Evolutionary conservation across 305 asterid species (phyloP).

Genomic region (Fraxinus paxiana): DNA sequence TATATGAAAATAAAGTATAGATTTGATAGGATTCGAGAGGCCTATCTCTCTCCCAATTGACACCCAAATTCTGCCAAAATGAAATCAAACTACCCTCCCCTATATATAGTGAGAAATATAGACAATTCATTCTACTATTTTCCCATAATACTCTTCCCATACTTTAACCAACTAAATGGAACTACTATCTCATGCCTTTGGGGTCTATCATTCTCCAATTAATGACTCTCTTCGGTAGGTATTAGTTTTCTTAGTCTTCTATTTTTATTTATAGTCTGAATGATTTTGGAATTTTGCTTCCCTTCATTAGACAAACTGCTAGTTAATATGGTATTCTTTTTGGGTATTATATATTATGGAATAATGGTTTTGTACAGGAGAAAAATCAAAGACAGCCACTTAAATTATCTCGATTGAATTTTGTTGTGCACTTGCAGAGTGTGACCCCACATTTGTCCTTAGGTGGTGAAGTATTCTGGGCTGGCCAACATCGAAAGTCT

Average conservation of each 20-base stretch:
- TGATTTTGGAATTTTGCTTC: not conserved
- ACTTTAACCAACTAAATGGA: not conserved
- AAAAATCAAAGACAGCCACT: not conserved
- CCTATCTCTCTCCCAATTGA: not conserved
- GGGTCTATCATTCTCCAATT: not conserved
- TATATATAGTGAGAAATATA: not conserved
- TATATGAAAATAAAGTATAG: not conserved
- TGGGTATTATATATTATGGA: not conserved
- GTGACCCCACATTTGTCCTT: constrained; percentile 67
- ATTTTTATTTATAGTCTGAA: not conserved
- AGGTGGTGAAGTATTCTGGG: constrained; percentile 97
- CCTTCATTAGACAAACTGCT: not conserved
- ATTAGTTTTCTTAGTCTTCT: not conserved
- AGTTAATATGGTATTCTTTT: not conserved
- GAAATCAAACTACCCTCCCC: not conserved
- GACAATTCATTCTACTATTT: not conserved
- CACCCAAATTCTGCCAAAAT: not conserved
- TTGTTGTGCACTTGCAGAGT: constrained; percentile 38
- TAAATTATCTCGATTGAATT: not conserved
- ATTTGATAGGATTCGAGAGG: not conserved
- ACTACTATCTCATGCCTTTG: not conserved
- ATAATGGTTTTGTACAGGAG: not conserved
- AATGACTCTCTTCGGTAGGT: not conserved
- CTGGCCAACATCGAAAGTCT: constrained; percentile 91
- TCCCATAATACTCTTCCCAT: not conserved